Evolutionary conservation across 768 basidiomycete species (phyloP), one percentile per base, ranked within the genome.

Genomic region (Cantharellus anzutake): DNA sequence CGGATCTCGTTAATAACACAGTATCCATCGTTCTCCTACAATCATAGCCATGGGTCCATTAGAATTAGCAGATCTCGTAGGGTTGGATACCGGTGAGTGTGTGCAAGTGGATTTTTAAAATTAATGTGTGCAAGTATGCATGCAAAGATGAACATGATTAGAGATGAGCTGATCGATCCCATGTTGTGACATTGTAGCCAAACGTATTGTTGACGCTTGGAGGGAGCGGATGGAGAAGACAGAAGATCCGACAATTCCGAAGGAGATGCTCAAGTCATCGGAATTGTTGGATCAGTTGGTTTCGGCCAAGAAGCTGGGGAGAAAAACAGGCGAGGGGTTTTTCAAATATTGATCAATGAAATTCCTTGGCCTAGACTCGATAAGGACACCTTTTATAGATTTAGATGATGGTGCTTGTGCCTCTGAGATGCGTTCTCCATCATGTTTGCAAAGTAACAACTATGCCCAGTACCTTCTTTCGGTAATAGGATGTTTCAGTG

Each of bases 261-360:
- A 66, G 53, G 64, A 67, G 44, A 61, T 68, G 35, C 70, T 72
- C 14, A 58, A 68, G 64, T 64, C 66, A 35, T 71, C 71, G 34
- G 60, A 62, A n/a, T 42, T 71, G 58, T 61, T 74, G 60, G 71
- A 71, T 41, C 60, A 70, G 62, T 65, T 73, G 58, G 70, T 74
- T 4, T 64, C 65, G 48, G 67, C 71, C 59, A 73, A 73, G 2
- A 70, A 70, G 60, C 63, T 71, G 44, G 74, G 73, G 2, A 59
- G 71, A 58, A 75, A 75, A 69, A 69, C 65, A 20, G 72, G 72
- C 1, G 63, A 71, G 60, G 74, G 74, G 5, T 73, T 75, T 64
- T 75, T 71, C 56, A 63, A 64, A 55, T 68, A 63, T 60, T 58
- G 11, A 29, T 16, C 37, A 29, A 48, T 11, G 44, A 11, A 48